Evolutionary conservation across 2,329 filamentous ascomycete genomes (phyloP).

Genomic region (Corinectria fuckeliana): DNA sequence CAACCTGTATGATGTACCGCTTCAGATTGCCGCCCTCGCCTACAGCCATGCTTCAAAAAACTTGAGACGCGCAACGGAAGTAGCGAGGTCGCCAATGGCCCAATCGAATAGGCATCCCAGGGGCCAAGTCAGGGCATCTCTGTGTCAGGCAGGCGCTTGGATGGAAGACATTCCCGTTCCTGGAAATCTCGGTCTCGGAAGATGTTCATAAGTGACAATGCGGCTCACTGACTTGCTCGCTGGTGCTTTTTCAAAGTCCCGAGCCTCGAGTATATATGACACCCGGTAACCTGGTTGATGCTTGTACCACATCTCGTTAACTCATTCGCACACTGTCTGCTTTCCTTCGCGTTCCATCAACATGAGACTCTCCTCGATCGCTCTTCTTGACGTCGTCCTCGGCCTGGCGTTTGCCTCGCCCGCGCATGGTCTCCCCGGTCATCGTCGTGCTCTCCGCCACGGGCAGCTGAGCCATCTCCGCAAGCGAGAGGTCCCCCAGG

Average conservation of each 20-base stretch:
- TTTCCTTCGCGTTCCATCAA: conserved; percentile 3
- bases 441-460: not conserved
- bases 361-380: conserved; percentile 25
- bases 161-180: not conserved
- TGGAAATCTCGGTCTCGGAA: not conserved
- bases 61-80: not conserved
- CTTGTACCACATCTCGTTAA: not conserved
- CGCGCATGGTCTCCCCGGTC: conserved; percentile 4
- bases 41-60: conserved; percentile 6
- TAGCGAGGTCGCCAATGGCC: not conserved
- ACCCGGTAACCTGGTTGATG: not conserved
- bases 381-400: conserved; percentile 15
- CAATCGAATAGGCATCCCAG: not conserved
- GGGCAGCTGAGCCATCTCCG: conserved; percentile 3
- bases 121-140: not conserved
- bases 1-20: conserved; percentile 19
- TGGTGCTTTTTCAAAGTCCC: not conserved
- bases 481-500: conserved; percentile 59
- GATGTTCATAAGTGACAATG: not conserved
- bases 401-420: conserved; percentile 28
- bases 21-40: conserved; percentile 7
- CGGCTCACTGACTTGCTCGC: not conserved
- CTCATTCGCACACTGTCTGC: not conserved
- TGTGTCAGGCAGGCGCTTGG: not conserved
- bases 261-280: not conserved